These are phyloP conservation scores for Saccharomycopsis amapae DNA, from an alignment of 805 yeast species.

Conservation along the genomic window DNA sequence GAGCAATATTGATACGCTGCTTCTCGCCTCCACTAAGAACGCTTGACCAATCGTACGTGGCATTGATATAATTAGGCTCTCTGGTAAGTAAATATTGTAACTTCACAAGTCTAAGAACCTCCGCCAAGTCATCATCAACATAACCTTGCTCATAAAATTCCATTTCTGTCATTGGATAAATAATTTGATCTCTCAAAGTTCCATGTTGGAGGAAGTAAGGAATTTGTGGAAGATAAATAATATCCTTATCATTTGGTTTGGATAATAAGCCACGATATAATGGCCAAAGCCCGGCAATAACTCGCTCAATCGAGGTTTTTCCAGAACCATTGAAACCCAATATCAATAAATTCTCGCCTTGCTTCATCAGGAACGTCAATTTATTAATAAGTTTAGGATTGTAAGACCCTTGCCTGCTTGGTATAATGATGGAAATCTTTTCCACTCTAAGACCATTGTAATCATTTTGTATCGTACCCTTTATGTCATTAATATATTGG, in stretches of 20 bases:
- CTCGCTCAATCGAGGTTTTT: constrained; percentile 76
- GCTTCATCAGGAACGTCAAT: constrained; percentile 47
- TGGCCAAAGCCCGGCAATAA: constrained; percentile 90
- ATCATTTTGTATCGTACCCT: constrained; percentile 74
- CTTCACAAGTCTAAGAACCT: constrained; percentile 66
- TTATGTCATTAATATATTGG: constrained; percentile 44
- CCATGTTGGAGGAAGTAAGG: constrained; percentile 74
- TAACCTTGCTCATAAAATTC: constrained; percentile 70
- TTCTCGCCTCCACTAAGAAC: constrained; percentile 95
- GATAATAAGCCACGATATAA: constrained; percentile 74
- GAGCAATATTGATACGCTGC: constrained; percentile 83
- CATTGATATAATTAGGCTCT: constrained; percentile 30
- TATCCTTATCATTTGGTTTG: constrained; percentile 65
- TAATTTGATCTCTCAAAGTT: constrained; percentile 83
- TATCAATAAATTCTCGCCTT: constrained; percentile 65
- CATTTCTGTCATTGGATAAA: constrained; percentile 72
- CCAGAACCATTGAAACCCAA: constrained; percentile 89
- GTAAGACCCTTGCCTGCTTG: constrained; percentile 54
- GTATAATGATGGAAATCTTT: constrained; percentile 74
- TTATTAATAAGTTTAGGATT: constrained; percentile 52
- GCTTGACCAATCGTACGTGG: constrained; percentile 71
- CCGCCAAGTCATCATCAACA: constrained; percentile 61
- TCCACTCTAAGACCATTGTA: constrained; percentile 76
- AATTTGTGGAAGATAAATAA: constrained; percentile 77
- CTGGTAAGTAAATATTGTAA: constrained; percentile 73